These are phyloP conservation scores for Cyphellophora europaea DNA, from an alignment of 2,329 filamentous ascomycete genomes.

Conservation along the genomic window DNA sequence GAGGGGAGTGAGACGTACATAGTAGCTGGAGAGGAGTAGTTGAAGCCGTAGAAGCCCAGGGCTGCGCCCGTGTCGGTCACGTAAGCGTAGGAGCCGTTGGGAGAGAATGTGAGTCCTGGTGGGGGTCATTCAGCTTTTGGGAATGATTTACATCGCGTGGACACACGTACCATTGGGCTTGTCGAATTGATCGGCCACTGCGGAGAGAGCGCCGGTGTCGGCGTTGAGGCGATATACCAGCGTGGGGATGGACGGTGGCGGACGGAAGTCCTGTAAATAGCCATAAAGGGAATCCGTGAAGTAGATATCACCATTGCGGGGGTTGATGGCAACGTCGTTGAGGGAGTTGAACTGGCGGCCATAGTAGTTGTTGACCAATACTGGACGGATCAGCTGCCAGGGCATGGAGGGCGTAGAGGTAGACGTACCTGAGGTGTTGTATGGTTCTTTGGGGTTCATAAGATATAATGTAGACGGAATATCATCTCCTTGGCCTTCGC, in stretches of 20 bases:
- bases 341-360: conserved; percentile 33
- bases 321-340: conserved; percentile 18
- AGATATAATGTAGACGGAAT: conserved; percentile 31
- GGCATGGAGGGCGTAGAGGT: not conserved
- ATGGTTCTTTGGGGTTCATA: conserved; percentile 38
- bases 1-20: conserved; percentile 8
- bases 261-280: conserved; percentile 36
- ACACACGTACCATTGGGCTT: conserved; percentile 32
- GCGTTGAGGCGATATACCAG: conserved; percentile 41
- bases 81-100: conserved; percentile 23
- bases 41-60: conserved; percentile 12
- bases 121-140: not conserved
- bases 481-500: conserved; percentile 41
- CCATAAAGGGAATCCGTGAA: conserved; percentile 27
- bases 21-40: conserved; percentile 11
- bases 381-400: conserved; percentile 17
- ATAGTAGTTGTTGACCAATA: conserved; percentile 50
- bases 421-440: conserved; percentile 39
- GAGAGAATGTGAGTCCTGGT: conserved; percentile 22
- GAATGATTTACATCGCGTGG: conserved; percentile 5
- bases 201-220: conserved; percentile 31
- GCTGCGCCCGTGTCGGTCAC: conserved; percentile 16
- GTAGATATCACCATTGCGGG: conserved; percentile 16
- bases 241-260: conserved; percentile 34
- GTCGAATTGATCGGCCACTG: conserved; percentile 38